phyloP scores from a whole-genome alignment of 148 eudicot genomes.

The Fagopyrum esculentum region DNA sequence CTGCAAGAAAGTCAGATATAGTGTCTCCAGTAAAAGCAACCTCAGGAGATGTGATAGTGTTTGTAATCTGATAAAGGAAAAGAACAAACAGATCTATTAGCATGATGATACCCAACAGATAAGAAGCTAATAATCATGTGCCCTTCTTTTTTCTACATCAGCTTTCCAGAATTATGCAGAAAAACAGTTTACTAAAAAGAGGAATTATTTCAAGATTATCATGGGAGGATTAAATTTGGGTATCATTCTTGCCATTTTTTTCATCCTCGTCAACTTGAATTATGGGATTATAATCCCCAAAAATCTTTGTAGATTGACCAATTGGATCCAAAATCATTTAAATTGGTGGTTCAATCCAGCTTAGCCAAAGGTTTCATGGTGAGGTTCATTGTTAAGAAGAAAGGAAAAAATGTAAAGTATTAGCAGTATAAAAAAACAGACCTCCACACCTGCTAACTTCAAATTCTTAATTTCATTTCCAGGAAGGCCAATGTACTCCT shows the following conservation, averaged over 20 bases:
- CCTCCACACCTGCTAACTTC: constrained; percentile 81
- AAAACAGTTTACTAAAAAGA: neutral
- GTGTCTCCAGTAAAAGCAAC: constrained; percentile 97
- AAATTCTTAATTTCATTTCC: constrained; percentile 65
- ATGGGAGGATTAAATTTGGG: too few species aligned
- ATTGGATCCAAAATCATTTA: neutral
- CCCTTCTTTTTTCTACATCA: neutral
- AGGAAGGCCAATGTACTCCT: constrained; percentile 66
- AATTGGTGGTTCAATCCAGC: neutral
- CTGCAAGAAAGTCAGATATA: constrained; percentile 65
- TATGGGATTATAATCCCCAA: too few species aligned
- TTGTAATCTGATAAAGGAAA: constrained; percentile 49
- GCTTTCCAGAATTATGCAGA: constrained; percentile 2
- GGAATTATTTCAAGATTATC: too few species aligned
- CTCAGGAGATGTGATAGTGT: constrained; percentile 63
- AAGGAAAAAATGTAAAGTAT: neutral
- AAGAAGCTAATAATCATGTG: neutral
- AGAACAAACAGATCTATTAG: neutral
- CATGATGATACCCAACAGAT: neutral
- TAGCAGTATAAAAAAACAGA: constrained; percentile 20
- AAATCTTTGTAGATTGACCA: too few species aligned
- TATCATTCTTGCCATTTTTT: neutral
- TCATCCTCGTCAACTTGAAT: too few species aligned
- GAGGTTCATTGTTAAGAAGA: neutral
- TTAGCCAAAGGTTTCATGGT: neutral